phyloP scores from a whole-genome alignment of 202 grass and related monocot species.

The Schoenoplectus triqueter region DNA sequence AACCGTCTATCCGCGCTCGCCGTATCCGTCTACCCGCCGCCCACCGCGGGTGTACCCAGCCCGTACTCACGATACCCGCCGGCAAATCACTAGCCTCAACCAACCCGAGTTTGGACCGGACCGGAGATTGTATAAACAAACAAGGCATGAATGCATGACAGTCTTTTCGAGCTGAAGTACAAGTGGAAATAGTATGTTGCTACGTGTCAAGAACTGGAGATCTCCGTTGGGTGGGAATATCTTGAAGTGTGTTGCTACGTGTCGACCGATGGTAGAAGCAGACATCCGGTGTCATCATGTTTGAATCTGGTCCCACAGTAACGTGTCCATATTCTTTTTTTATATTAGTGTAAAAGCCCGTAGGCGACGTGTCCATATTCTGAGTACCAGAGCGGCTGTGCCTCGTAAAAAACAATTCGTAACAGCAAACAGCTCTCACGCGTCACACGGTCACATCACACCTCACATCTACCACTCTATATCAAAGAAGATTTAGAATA shows the following conservation, averaged over 20 bases:
- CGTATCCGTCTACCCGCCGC: no score
- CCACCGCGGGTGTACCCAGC: no score
- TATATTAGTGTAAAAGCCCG: no score
- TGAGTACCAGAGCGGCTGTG: background rate
- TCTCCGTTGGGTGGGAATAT: background rate
- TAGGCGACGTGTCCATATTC: constrained; percentile 21
- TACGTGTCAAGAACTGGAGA: background rate
- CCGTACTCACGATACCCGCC: no score
- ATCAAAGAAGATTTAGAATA: background rate
- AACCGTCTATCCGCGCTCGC: no score
- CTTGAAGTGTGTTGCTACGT: background rate
- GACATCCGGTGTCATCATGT: constrained; percentile 20
- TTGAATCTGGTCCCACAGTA: background rate
- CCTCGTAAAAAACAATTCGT: background rate
- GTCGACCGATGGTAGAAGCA: background rate
- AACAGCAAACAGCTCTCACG: background rate
- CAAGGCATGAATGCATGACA: no score
- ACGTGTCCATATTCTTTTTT: constrained; percentile 21
- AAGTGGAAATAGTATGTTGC: no score
- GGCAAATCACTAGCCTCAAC: no score
- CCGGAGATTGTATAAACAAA: no score
- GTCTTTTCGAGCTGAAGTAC: no score
- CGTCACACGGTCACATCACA: background rate
- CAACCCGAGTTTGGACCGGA: no score
- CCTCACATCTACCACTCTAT: background rate